phyloP scores from a whole-genome alignment of 129 eudicot genomes.

The Artemisia tridentata region DNA sequence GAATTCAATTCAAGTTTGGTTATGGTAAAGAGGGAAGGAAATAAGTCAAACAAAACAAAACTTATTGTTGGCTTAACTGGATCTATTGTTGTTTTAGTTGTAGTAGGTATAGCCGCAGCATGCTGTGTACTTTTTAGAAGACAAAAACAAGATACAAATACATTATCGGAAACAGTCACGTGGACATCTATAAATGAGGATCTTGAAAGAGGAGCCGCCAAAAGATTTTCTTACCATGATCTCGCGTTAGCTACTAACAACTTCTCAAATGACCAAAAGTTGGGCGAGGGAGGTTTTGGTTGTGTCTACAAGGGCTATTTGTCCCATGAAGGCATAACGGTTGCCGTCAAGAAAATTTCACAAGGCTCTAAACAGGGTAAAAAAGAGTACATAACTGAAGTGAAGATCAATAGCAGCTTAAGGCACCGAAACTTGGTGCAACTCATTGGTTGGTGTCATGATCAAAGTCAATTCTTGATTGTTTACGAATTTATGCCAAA shows the following conservation, averaged over 20 bases:
- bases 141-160: conserved; percentile 2
- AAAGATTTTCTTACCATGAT: conserved; percentile 40
- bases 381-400: conserved; percentile 55
- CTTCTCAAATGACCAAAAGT: conserved; percentile 40
- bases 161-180: conserved; percentile 12
- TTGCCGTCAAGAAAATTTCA: conserved; percentile 59
- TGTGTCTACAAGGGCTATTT: conserved; percentile 49
- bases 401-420: conserved; percentile 47
- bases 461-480: conserved; percentile 42
- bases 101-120: conserved; percentile 8
- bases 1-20: conserved; percentile 39
- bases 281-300: conserved; percentile 69
- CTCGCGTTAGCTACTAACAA: conserved; percentile 46
- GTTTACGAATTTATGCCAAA: conserved; percentile 63
- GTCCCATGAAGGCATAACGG: conserved; percentile 19
- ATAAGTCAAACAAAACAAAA: conserved; percentile 9
- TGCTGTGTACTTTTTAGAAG: not conserved
- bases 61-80: conserved; percentile 22
- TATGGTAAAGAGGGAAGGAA: conserved; percentile 2
- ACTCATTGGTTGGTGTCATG: conserved; percentile 71
- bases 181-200: conserved; percentile 36
- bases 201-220: conserved; percentile 48
- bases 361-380: conserved; percentile 60
- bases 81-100: conserved; percentile 17
- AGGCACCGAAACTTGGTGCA: conserved; percentile 63